phyloP scores from a whole-genome alignment of 495 filamentous ascomycete genomes.

The Diplogelasinospora grovesii region DNA sequence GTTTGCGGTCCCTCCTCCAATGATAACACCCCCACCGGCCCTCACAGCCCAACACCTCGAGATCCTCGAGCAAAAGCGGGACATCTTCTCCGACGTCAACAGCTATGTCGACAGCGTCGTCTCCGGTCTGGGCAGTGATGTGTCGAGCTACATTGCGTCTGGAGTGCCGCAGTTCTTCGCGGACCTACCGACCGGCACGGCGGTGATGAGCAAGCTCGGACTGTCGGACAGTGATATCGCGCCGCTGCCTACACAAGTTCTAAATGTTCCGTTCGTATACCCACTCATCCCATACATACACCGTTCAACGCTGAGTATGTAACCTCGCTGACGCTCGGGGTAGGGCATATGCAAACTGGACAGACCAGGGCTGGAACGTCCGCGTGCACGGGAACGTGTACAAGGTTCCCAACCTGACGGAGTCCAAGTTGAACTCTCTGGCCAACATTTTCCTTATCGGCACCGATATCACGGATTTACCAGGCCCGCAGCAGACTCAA shows the following conservation, averaged over 20 bases:
- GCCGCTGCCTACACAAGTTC: conserved; percentile 59
- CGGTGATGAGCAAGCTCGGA: conserved; percentile 53
- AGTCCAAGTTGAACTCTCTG: conserved; percentile 54
- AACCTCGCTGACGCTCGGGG: too few relatives aligned
- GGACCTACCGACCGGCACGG: conserved; percentile 54
- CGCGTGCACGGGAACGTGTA: conserved; percentile 73
- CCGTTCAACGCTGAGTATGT: too few relatives aligned
- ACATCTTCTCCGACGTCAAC: conserved; percentile 32
- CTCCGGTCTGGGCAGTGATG: conserved; percentile 34
- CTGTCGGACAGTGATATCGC: conserved; percentile 49
- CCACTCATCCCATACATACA: not conserved
- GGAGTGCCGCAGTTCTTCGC: conserved; percentile 64
- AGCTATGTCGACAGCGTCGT: conserved; percentile 43
- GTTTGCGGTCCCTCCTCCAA: conserved; percentile 38
- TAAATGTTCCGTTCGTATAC: conserved; percentile 57
- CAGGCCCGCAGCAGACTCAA: conserved; percentile 51
- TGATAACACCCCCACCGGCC: conserved; percentile 42
- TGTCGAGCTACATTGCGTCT: conserved; percentile 56
- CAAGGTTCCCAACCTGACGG: conserved; percentile 62
- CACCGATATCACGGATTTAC: conserved; percentile 51
- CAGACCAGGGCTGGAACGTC: conserved; percentile 66
- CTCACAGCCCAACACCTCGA: conserved; percentile 11
- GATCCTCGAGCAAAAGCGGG: conserved; percentile 8
- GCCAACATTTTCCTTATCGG: conserved; percentile 65
- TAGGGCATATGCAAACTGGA: conserved; percentile 76